Percentiles rank a stretch among this genome's conserved stretches.
These are phyloP conservation scores for Nicotiana sylvestris DNA, from an alignment of 257 asterid species.

Conservation along the genomic window DNA sequence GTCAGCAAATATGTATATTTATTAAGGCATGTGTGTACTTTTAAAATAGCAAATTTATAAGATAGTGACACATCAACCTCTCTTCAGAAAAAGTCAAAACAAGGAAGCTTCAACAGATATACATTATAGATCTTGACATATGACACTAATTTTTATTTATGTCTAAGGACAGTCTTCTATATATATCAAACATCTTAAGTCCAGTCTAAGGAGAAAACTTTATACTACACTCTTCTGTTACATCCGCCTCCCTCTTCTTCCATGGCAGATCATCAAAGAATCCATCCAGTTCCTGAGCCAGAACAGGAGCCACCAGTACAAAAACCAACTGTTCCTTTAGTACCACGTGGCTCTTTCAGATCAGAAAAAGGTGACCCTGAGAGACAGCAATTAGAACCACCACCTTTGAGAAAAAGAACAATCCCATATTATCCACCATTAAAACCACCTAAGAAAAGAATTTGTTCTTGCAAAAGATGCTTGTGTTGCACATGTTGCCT, in stretches of 20 bases:
- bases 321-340: slow-evolving; percentile 60
- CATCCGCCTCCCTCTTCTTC: neutral
- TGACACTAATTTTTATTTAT: neutral
- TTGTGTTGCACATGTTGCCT: slow-evolving; percentile 65
- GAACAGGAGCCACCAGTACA: slow-evolving; percentile 24
- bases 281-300: slow-evolving; percentile 67
- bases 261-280: slow-evolving; percentile 76
- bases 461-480: slow-evolving; percentile 55
- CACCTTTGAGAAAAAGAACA: slow-evolving; percentile 10
- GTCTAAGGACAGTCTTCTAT: neutral
- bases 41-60: neutral
- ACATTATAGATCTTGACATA: neutral
- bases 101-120: neutral
- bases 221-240: neutral
- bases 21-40: neutral
- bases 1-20: neutral
- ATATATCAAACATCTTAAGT: neutral
- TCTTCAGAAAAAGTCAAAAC: neutral
- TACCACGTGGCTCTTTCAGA: slow-evolving; percentile 43
- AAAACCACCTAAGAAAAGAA: slow-evolving; percentile 50
- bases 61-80: slow-evolving; percentile 11
- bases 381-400: slow-evolving; percentile 1
- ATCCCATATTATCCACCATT: slow-evolving; percentile 18
- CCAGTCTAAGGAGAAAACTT: neutral
- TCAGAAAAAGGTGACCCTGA: slow-evolving; percentile 87